Evolutionary conservation across 441 rosid genomes (phyloP).

Genomic region (Cnidoscolus chayamansa): DNA sequence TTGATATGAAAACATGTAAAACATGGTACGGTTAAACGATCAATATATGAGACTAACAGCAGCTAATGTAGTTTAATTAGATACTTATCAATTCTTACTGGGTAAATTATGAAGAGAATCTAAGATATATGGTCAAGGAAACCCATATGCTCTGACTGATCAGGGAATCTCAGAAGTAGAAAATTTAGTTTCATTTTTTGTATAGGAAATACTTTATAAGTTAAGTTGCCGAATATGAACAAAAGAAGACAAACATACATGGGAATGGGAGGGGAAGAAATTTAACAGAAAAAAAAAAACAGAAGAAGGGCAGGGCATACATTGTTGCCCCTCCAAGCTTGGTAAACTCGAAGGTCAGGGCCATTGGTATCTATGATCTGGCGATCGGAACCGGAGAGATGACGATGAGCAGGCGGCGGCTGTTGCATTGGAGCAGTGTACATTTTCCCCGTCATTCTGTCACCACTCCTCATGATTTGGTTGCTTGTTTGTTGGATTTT

Average conservation of each 20-base stretch:
- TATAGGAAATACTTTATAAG: not conserved
- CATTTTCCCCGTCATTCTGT: conserved; percentile 26
- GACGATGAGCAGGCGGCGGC: conserved; percentile 19
- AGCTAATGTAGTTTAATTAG: not conserved
- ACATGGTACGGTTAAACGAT: no score
- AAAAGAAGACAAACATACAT: not conserved
- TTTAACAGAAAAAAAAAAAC: not conserved
- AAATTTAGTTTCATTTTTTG: not conserved
- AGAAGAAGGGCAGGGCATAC: conserved; percentile 22
- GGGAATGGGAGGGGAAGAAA: not conserved
- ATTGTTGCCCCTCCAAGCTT: conserved; percentile 64
- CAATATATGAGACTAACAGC: not conserved
- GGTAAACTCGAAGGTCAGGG: conserved; percentile 42
- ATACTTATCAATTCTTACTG: not conserved
- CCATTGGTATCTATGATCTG: conserved; percentile 29
- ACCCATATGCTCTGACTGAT: no score
- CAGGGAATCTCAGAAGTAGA: not conserved
- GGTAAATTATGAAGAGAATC: not conserved
- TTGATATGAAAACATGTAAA: no score
- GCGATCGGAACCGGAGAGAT: conserved; percentile 42
- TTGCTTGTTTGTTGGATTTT: not conserved
- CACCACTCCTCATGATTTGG: not conserved
- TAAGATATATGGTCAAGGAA: no score
- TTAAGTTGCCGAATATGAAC: not conserved
- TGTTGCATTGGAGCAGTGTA: conserved; percentile 26